Percentiles rank a stretch among this genome's conserved stretches.
phyloP scores from a whole-genome alignment of 1,284 basidiomycete genomes.

The Trichosporon inkin region DNA sequence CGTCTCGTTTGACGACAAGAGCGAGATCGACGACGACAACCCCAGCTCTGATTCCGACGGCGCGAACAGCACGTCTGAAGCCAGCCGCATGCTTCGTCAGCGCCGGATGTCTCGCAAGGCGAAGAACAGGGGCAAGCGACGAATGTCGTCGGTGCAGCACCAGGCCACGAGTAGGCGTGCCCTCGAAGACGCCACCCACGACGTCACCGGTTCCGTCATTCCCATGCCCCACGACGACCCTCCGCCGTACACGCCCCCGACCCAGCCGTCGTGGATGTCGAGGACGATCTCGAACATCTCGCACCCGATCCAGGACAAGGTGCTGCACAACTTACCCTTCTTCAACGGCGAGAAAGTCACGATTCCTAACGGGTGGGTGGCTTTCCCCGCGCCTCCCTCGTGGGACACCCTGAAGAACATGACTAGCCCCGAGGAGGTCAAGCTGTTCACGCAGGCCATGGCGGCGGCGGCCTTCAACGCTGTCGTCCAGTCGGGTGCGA shows the following conservation, averaged over 20 bases:
- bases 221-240: conserved; percentile 31
- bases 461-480: conserved; percentile 46
- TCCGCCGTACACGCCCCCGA: conserved; percentile 39
- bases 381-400: conserved; percentile 39
- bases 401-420: conserved; percentile 44
- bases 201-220: conserved; percentile 9
- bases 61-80: conserved; percentile 17
- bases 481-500: conserved; percentile 41
- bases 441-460: conserved; percentile 46
- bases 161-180: neutral
- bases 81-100: conserved; percentile 16
- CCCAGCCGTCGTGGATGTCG: conserved; percentile 40
- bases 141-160: conserved; percentile 7
- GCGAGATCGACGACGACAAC: conserved; percentile 48
- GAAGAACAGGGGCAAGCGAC: conserved; percentile 24
- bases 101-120: conserved; percentile 13
- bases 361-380: conserved; percentile 35
- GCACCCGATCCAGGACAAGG: conserved; percentile 35
- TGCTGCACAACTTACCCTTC: conserved; percentile 36
- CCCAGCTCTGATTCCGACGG: conserved; percentile 41
- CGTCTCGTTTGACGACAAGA: conserved; percentile 26
- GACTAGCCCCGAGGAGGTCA: conserved; percentile 45
- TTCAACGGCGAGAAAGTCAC: conserved; percentile 15
- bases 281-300: conserved; percentile 40
- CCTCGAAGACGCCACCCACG: conserved; percentile 5